Conservation (phyloP, 1,139 yeast species). For the Groenewaldozyma sp. region DNA sequence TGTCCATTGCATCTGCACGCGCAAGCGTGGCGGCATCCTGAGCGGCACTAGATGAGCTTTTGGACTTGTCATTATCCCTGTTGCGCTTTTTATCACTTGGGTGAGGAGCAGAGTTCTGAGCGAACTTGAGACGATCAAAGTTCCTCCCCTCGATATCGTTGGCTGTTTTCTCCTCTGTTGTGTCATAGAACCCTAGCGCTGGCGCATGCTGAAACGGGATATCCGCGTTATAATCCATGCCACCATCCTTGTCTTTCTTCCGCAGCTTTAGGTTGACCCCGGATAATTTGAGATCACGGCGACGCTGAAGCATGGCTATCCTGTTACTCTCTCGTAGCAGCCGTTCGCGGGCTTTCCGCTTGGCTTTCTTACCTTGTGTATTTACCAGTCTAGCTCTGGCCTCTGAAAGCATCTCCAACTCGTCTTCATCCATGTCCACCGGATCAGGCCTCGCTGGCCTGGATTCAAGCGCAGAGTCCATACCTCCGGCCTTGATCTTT, state of each 20-base stretch:
- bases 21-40: conserved; percentile 24
- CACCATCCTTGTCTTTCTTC: conserved; percentile 42
- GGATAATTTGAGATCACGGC: conserved; percentile 80
- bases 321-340: conserved; percentile 67
- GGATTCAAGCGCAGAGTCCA: conserved; percentile 69
- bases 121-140: conserved; percentile 35
- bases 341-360: conserved; percentile 79
- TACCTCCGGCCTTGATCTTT: conserved; percentile 35
- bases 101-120: conserved; percentile 16
- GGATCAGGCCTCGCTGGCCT: conserved; percentile 77
- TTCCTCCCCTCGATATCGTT: conserved; percentile 34
- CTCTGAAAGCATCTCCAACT: conserved; percentile 84
- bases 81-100: conserved; percentile 26
- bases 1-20: conserved; percentile 32
- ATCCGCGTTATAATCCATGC: conserved; percentile 72
- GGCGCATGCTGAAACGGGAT: conserved; percentile 77
- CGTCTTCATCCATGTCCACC: conserved; percentile 76
- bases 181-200: conserved; percentile 59
- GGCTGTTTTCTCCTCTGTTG: conserved; percentile 42
- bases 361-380: conserved; percentile 93
- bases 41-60: conserved; percentile 20
- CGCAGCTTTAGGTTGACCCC: conserved; percentile 57
- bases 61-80: conserved; percentile 10
- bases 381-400: conserved; percentile 88
- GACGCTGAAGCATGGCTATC: conserved; percentile 65